These are phyloP conservation scores for Trichoderma erinaceum DNA, from an alignment of 495 filamentous ascomycete genomes.

Conservation along the genomic window DNA sequence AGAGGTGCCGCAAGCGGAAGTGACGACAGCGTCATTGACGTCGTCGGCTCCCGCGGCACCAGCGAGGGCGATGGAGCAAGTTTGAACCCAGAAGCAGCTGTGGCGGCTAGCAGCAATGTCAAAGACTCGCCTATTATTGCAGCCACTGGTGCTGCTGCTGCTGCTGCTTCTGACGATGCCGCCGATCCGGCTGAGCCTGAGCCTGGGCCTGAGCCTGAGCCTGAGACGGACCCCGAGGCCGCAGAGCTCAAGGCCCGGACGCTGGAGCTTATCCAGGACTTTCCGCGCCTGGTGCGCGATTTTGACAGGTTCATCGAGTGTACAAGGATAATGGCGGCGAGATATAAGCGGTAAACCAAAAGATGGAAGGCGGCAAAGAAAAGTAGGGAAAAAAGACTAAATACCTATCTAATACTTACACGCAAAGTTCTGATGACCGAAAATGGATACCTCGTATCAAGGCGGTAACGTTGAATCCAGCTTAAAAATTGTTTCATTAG, in stretches of 20 bases:
- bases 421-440: no score
- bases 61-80: background rate
- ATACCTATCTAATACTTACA: background rate
- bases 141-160: background rate
- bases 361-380: background rate
- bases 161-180: background rate
- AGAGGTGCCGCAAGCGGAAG: background rate
- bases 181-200: background rate
- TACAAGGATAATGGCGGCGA: background rate
- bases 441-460: no score
- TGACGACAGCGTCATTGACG: background rate
- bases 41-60: constrained; percentile 1
- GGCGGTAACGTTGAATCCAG: no score
- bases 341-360: background rate
- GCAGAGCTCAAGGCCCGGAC: background rate
- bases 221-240: background rate
- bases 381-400: background rate
- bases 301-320: constrained; percentile 12
- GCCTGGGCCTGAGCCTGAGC: background rate
- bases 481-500: background rate
- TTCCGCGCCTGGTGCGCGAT: constrained; percentile 10
- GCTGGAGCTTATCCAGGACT: constrained; percentile 15
- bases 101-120: background rate
- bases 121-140: background rate
- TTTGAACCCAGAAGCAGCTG: background rate